phyloP scores from a whole-genome alignment of 1,139 yeast species.

The Dujonia santamariae region DNA sequence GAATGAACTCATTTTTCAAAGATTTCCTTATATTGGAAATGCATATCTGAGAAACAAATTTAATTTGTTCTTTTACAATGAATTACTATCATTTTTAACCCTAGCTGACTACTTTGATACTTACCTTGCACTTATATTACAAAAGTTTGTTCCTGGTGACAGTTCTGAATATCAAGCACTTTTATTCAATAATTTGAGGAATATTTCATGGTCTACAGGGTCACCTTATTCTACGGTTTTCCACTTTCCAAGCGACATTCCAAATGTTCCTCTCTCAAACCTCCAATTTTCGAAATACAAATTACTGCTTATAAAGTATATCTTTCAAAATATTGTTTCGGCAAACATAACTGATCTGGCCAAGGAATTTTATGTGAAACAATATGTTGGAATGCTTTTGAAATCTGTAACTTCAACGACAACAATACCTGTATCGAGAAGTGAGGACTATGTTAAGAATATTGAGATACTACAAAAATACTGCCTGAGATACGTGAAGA shows the following conservation, averaged over 20 bases:
- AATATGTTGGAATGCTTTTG: constrained; percentile 4
- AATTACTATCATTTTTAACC: constrained; percentile 17
- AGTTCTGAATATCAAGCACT: constrained; percentile 4
- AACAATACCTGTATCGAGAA: not conserved
- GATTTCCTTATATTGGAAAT: constrained; percentile 41
- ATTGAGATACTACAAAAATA: constrained; percentile 4
- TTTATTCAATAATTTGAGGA: constrained; percentile 4
- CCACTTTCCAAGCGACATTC: constrained; percentile 3
- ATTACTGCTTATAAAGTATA: constrained; percentile 17
- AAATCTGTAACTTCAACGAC: constrained; percentile 2
- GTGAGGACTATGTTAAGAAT: constrained; percentile 1
- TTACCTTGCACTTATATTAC: constrained; percentile 5
- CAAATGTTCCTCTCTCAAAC: constrained; percentile 2
- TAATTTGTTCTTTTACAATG: constrained; percentile 25
- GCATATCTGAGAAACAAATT: constrained; percentile 35
- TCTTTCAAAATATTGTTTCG: constrained; percentile 19
- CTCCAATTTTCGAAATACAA: constrained; percentile 19
- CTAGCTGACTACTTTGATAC: constrained; percentile 7
- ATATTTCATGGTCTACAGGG: no score
- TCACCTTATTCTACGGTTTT: constrained; percentile 3
- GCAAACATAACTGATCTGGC: constrained; percentile 12
- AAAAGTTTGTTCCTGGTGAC: constrained; percentile 4
- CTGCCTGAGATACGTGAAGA: constrained; percentile 5
- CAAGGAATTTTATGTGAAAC: constrained; percentile 5
- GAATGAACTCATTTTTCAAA: constrained; percentile 37